These are phyloP conservation scores for Yamadazyma dendronema DNA, from an alignment of 1,139 yeast species.

Conservation along the genomic window DNA sequence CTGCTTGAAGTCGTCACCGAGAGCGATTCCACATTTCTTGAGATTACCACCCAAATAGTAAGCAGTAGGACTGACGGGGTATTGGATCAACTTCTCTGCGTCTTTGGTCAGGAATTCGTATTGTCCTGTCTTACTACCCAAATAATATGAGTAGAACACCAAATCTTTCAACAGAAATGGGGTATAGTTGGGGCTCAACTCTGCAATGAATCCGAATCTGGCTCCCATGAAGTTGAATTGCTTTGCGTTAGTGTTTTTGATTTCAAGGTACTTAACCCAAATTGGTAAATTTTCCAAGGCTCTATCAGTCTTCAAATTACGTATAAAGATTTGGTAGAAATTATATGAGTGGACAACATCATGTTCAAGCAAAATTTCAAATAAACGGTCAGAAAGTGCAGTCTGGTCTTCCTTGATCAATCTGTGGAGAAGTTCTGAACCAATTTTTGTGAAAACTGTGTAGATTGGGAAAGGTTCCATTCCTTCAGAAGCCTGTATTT, in stretches of 20 bases:
- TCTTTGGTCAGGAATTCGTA: slow-evolving; percentile 24
- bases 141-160: slow-evolving; percentile 35
- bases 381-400: slow-evolving; percentile 22
- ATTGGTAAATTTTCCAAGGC: slow-evolving; percentile 26
- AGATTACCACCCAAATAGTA: slow-evolving; percentile 4
- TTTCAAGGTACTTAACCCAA: slow-evolving; percentile 39
- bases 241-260: too few relatives aligned
- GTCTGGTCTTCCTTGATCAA: slow-evolving; percentile 15
- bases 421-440: slow-evolving; percentile 22
- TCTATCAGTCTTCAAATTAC: slow-evolving; percentile 18
- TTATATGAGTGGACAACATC: slow-evolving; percentile 35
- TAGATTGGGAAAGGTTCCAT: slow-evolving; percentile 27
- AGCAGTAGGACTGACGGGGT: slow-evolving; percentile 23
- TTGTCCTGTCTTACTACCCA: slow-evolving; percentile 26
- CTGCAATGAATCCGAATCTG: too few relatives aligned
- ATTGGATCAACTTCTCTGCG: slow-evolving; percentile 29
- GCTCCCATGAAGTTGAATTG: too few relatives aligned
- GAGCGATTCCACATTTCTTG: neutral
- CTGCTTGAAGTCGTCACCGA: neutral
- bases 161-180: slow-evolving; percentile 10
- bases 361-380: slow-evolving; percentile 28
- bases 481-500: slow-evolving; percentile 33
- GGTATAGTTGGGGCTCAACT: slow-evolving; percentile 1
- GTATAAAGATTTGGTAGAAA: slow-evolving; percentile 26
- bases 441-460: slow-evolving; percentile 27